Conservation (phyloP, 106 monocot species). For the Cymbidium sinense region DNA sequence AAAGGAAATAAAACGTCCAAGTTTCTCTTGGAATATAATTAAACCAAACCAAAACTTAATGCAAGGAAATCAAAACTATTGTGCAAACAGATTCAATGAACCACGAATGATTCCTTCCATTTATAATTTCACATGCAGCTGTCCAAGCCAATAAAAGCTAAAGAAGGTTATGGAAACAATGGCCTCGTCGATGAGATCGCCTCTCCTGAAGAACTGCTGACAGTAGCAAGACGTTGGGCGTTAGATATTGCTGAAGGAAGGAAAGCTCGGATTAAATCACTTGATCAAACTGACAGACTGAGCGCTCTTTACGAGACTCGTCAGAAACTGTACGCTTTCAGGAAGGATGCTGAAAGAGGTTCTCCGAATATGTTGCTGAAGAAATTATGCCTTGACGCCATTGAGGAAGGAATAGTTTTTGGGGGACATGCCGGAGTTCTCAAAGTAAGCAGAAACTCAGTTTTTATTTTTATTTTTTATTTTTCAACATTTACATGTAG, state of each 20-base stretch:
- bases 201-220: slow-evolving; percentile 9
- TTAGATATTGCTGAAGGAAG: neutral
- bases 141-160: slow-evolving; percentile 35
- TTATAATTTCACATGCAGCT: slow-evolving; percentile 20
- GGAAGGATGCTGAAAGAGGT: slow-evolving; percentile 28
- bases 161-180: slow-evolving; percentile 31
- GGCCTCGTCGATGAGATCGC: slow-evolving; percentile 35
- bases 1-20: no score
- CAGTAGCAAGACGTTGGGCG: slow-evolving; percentile 10
- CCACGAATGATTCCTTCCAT: no score
- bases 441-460: slow-evolving; percentile 18
- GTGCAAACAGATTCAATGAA: no score
- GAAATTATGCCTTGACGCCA: slow-evolving; percentile 33
- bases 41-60: no score
- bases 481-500: neutral
- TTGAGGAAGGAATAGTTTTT: slow-evolving; percentile 34
- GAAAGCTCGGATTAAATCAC: slow-evolving; percentile 41
- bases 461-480: neutral
- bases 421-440: slow-evolving; percentile 36
- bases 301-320: slow-evolving; percentile 13
- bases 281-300: slow-evolving; percentile 34
- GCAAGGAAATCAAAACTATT: no score
- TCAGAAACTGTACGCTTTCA: slow-evolving; percentile 3
- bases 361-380: slow-evolving; percentile 39
- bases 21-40: no score